A percentile compares a stretch with the other conserved stretches of the same genome.
Evolutionary conservation across 768 basidiomycete species (phyloP).

Genomic region (Lentinus brumalis): DNA sequence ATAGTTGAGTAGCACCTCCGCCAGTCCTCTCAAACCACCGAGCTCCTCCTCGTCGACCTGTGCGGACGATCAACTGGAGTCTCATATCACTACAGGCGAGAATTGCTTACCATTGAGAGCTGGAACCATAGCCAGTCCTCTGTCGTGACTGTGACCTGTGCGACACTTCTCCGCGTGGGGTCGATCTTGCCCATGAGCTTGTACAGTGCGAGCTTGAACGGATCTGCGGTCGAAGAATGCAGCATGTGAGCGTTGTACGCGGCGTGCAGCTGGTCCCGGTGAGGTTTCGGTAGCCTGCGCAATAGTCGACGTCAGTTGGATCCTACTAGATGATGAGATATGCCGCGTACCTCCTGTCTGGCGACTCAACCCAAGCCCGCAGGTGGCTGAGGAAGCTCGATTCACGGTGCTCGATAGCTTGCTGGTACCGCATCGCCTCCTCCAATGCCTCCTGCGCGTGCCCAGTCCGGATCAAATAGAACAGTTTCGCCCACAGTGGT

Average conservation of each 20-base stretch:
- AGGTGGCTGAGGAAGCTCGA: slow-evolving; percentile 82
- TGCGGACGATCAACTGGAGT: neutral
- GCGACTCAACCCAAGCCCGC: slow-evolving; percentile 79
- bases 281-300: slow-evolving; percentile 64
- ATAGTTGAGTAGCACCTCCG: slow-evolving; percentile 76
- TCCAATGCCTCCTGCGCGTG: slow-evolving; percentile 78
- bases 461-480: slow-evolving; percentile 88
- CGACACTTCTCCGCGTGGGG: slow-evolving; percentile 73
- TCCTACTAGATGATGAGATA: neutral
- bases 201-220: slow-evolving; percentile 95
- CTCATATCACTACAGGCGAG: neutral
- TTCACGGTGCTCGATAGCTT: slow-evolving; percentile 76
- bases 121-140: slow-evolving; percentile 99
- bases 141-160: slow-evolving; percentile 85
- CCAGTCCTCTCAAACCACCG: slow-evolving; percentile 69
- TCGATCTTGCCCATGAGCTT: slow-evolving; percentile 95
- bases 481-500: slow-evolving; percentile 93
- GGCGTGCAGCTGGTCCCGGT: slow-evolving; percentile 79
- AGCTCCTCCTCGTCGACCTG: slow-evolving; percentile 84
- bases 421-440: slow-evolving; percentile 70
- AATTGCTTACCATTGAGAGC: slow-evolving; percentile 67
- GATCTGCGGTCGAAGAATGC: slow-evolving; percentile 85
- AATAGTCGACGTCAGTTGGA: neutral
- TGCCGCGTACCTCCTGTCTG: slow-evolving; percentile 66
- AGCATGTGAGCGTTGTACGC: slow-evolving; percentile 88